Percentiles rank a stretch among this genome's conserved stretches.
Evolutionary conservation across 1,284 basidiomycete species (phyloP).

Genomic region (Phlebopus sp.): DNA sequence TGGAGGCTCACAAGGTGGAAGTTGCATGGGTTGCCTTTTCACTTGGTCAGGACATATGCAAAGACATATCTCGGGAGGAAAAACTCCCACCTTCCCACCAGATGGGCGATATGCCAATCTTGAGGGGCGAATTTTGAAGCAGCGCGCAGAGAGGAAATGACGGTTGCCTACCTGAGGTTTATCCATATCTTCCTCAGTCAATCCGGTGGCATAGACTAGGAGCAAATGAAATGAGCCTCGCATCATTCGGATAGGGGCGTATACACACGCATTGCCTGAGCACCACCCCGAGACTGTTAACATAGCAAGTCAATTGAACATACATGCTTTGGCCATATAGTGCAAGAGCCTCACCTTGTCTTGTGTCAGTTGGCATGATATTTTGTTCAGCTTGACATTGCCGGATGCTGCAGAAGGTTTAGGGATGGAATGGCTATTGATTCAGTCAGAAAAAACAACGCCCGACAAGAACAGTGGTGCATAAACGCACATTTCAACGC

Average conservation of each 20-base stretch:
- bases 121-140: slow-evolving; percentile 9
- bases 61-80: not conserved
- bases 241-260: not conserved
- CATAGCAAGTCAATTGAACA: slow-evolving; percentile 4
- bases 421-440: slow-evolving; percentile 40
- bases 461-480: not conserved
- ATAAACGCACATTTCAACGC: slow-evolving; percentile 57
- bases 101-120: slow-evolving; percentile 82
- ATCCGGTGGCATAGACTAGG: slow-evolving; percentile 72
- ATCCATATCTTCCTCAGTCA: slow-evolving; percentile 76
- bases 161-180: slow-evolving; percentile 64
- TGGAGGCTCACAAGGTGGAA: slow-evolving; percentile 58
- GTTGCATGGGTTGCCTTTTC: slow-evolving; percentile 77
- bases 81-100: slow-evolving; percentile 78
- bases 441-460: slow-evolving; percentile 1
- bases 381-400: slow-evolving; percentile 63
- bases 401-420: slow-evolving; percentile 29
- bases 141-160: not conserved
- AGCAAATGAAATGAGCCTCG: slow-evolving; percentile 2
- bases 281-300: slow-evolving; percentile 62
- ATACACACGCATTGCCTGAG: slow-evolving; percentile 77
- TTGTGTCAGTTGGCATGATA: slow-evolving; percentile 66
- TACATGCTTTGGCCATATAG: not conserved
- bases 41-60: slow-evolving; percentile 8
- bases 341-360: slow-evolving; percentile 49